Conservation (phyloP, 2,329 filamentous ascomycete species). For the Ophiocordyceps camponoti-leonardi region DNA sequence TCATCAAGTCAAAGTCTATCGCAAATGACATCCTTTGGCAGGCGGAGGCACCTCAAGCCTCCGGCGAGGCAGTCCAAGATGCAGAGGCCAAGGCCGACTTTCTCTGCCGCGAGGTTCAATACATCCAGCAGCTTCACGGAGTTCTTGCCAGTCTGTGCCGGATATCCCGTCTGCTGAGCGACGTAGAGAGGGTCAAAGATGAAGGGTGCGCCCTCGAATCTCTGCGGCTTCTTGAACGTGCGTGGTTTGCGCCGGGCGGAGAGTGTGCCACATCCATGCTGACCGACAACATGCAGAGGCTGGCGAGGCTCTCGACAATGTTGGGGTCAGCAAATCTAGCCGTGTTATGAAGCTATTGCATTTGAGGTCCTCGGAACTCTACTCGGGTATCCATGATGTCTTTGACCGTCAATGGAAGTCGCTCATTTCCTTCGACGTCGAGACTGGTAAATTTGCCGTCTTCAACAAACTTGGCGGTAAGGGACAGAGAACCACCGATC, state of each 20-base stretch:
- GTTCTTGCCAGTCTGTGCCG: conserved; percentile 33
- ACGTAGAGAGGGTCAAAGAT: conserved; percentile 40
- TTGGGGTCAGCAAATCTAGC: conserved; percentile 44
- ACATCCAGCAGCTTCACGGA: conserved; percentile 37
- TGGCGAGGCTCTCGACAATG: conserved; percentile 36
- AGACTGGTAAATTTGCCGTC: conserved; percentile 38
- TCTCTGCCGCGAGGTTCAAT: conserved; percentile 37
- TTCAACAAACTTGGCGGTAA: conserved; percentile 31
- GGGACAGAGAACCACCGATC: background rate
- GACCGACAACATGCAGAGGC: conserved; percentile 23
- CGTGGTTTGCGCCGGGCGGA: conserved; percentile 5
- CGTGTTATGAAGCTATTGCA: conserved; percentile 49
- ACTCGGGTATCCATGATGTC: conserved; percentile 45
- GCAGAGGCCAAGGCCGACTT: conserved; percentile 39
- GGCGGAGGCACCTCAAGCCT: conserved; percentile 44
- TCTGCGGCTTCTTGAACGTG: conserved; percentile 37
- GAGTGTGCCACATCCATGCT: background rate
- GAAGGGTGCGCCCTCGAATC: conserved; percentile 39
- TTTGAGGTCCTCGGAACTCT: conserved; percentile 47
- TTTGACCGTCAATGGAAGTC: conserved; percentile 55
- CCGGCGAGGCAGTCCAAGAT: conserved; percentile 33
- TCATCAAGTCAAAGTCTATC: conserved; percentile 60
- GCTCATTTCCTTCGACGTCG: conserved; percentile 44
- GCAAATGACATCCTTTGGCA: conserved; percentile 68
- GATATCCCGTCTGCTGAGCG: conserved; percentile 42